Base-by-base conservation (phyloP, 2,329 filamentous ascomycete species). In the Pseudogymnoascus sp. region DNA sequence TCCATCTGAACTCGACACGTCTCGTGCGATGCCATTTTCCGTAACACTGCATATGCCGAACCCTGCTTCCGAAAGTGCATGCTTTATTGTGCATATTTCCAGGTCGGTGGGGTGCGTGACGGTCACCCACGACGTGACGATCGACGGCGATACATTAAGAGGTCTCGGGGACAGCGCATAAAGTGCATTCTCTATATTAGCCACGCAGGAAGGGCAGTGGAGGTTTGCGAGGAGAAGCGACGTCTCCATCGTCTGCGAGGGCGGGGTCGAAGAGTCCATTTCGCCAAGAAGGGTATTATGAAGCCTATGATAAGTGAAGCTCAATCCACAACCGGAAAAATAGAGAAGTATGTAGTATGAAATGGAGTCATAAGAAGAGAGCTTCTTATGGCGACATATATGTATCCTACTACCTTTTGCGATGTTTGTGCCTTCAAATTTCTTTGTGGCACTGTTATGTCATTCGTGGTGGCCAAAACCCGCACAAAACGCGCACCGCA, bases 191-290 rank as follows among this genome's bases (percentile, higher is more conserved):
- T 85, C 80, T 71, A 92, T 90, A 68, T 82, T 80, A 37, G 83
- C 82, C 60, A 90, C 84, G 73, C 89, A 92, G 65, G 88, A 89
- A 13, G 88, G 86, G 76, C 89, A 91, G 75, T 92, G 89, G n/a
- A 92, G 80, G 73, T 92, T 91, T 66, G 82, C 83, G 68, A 92
- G 78, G 65, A 91, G 80, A 70, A 88, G 85, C 17, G 71, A 74
- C 63, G 66, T 74, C 10, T 70, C 72, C 2, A 63, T 70, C 0
- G 66, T 74, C 4, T 72, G 68, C 13, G 73, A 75, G 63, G 73
- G 74, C 60, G 72, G 50, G 50, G 50, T 21, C 1, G 50, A 56
- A 33, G 50, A 17, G 29, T 56, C 50, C 50, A 56, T 56, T 56
- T 56, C 50, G 50, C 50, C 17, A n/a, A 56, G 26, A 56, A 56